Evolutionary conservation across 2,329 filamentous ascomycete species (phyloP), one percentile per base, ranked within the genome.

Genomic region (Alternaria panax): DNA sequence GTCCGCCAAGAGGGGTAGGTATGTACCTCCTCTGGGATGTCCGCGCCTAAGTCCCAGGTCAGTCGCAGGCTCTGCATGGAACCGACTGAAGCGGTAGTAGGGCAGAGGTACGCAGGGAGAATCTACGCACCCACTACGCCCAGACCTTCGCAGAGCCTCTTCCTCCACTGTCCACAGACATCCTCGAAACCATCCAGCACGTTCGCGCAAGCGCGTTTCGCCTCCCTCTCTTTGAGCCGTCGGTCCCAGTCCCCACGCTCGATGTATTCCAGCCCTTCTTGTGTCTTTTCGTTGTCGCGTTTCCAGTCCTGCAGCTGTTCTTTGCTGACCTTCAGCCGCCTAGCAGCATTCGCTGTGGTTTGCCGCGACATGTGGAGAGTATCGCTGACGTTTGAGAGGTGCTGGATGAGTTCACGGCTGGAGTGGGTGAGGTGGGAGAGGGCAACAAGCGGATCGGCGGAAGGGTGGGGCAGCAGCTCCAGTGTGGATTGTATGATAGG

Each of bases 331-430:
- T 90, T 90, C 51, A 99, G 81, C 43, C 92, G 87, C 55, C 95
- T 85, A 2, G 90, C 89, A 2, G 94, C 95, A 9, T 90, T 90
- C 3, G 88, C 90, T 0, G 92, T 95, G 1, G 92, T 91, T 78
- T 98, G 94, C 12, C 92, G 89, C 30, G 91, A 93, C 90, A 98
- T 97, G 78, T 98, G 94, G 32, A 99, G 84, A 4, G 92, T 93
- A 76, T 99, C 95, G 7, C 92, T 92, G 5, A 99, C 84, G 66
- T 92, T 90, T 68, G 92, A 92, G 46, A 99, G 86, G 7, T 92
- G 92, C 70, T 92, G 87, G 8, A 94, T 84, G 4, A 92, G 88
- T 82, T 91, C 88, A 16, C 85, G 84, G 16, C 92, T 86, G 16
- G 87, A 85, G 22, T 87, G 72, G 30, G 92, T 85, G 54, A 93